phyloP scores from a whole-genome alignment of 305 asterid species.

The Andrographis paniculata region DNA sequence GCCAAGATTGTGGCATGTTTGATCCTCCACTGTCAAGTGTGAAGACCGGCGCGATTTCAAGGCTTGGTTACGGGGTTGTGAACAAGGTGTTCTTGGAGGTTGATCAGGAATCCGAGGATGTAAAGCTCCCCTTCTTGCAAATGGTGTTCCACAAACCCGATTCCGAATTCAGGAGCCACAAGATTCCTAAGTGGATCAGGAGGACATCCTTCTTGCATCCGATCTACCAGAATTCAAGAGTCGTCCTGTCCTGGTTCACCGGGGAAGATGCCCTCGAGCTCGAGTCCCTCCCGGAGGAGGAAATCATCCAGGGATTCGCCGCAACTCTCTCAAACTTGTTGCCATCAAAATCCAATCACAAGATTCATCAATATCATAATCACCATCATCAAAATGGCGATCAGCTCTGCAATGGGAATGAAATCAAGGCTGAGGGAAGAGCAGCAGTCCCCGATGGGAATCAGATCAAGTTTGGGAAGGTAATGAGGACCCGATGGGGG shows the following conservation, averaged over 20 bases:
- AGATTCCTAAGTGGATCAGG: constrained; percentile 75
- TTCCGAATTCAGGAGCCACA: constrained; percentile 26
- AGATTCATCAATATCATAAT: not conserved
- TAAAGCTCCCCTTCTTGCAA: constrained; percentile 44
- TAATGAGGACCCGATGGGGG: constrained; percentile 64
- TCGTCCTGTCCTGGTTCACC: constrained; percentile 70
- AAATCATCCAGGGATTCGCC: constrained; percentile 52
- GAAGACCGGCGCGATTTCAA: constrained; percentile 51
- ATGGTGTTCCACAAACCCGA: constrained; percentile 58
- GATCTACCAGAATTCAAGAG: constrained; percentile 49
- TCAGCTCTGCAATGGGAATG: not conserved
- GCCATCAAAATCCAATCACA: constrained; percentile 11
- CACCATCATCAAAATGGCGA: too few relatives aligned
- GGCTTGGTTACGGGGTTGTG: constrained; percentile 78
- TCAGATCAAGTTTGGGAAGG: constrained; percentile 24
- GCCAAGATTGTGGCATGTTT: constrained; percentile 35
- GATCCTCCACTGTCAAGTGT: constrained; percentile 52
- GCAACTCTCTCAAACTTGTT: constrained; percentile 49
- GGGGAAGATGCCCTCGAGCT: constrained; percentile 75
- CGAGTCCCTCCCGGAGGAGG: constrained; percentile 53
- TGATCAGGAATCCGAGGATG: constrained; percentile 8
- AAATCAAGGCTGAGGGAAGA: too few relatives aligned
- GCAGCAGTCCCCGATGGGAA: constrained; percentile 20
- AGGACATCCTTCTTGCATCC: constrained; percentile 59
- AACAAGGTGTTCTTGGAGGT: constrained; percentile 66